Evolutionary conservation across 2,329 filamentous ascomycete genomes (phyloP), one percentile per base, ranked within the genome.

Genomic region (Botrytis paeoniae): DNA sequence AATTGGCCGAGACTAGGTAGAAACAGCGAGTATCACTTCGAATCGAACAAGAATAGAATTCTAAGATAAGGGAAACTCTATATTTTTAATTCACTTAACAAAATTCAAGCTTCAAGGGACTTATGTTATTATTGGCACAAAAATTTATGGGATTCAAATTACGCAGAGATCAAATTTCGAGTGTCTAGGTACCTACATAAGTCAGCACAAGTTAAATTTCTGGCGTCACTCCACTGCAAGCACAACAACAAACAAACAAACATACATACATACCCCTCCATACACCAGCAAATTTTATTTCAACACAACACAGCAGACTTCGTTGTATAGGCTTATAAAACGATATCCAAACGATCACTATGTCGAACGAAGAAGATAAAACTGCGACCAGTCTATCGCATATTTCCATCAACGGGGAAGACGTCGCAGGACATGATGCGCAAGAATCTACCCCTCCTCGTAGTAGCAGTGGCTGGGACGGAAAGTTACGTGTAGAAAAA

Each of bases 391-490:
- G 73, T 29, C 74, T 78, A 25, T 68, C 73, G 9, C 78, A 77
- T 39, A 79, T 79, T 71, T 77, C 77, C 43, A 78, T 79, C 65
- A 76, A 77, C 59, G 63, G 64, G 10, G 74, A 75, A 6, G 77
- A 79, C 57, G 75, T 68, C 25, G 77, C 77, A 32, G 77, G 76
- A 35, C 77, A 78, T 45, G 78, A 79, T 62, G 75, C 74, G n/a
- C 62, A 77, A 65, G 77, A 74, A 54, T 69, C 72, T 22, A 73
- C 64, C 6, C 73, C 77, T 4, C 79, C 80, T 16, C 75, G 76
- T n/a, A 88, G 89, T 77, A 89, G 87, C 82, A 90, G 88, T 79
- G 93, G 93, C 75, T 95, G 93, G 93, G 93, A 95, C 81, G 93
- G 93, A 75, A 95, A 95, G 83, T 86, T 95, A 74, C 87, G 93